A percentile compares a stretch with the other conserved stretches of the same genome.
phyloP scores from a whole-genome alignment of 805 yeast species.

The Myxozyma geophila region DNA sequence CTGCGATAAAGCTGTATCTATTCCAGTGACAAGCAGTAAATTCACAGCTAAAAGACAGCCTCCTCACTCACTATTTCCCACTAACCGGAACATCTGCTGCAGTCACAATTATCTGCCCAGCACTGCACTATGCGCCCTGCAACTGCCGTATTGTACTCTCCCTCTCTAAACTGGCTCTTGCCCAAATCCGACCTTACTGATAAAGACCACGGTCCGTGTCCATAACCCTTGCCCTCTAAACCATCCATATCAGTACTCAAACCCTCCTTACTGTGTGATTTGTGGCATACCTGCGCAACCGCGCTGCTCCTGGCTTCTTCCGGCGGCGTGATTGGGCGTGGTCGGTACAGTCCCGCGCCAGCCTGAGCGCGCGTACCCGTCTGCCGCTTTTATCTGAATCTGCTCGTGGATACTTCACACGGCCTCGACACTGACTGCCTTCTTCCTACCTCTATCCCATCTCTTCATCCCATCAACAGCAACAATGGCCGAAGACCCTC shows the following conservation, averaged over 20 bases:
- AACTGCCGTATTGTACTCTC: not conserved
- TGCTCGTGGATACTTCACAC: constrained; percentile 9
- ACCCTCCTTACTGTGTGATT: not conserved
- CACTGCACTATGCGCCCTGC: not conserved
- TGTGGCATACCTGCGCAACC: not conserved
- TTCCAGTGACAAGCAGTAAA: too few species aligned
- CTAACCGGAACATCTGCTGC: not conserved
- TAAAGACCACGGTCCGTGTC: constrained; percentile 16
- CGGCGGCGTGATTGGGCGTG: constrained; percentile 27
- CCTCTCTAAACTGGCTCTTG: not conserved
- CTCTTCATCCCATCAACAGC: not conserved
- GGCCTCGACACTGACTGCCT: constrained; percentile 13
- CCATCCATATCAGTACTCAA: not conserved
- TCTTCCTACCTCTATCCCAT: not conserved
- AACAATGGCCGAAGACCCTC: constrained; percentile 37
- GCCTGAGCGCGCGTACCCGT: constrained; percentile 1
- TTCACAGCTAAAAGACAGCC: too few species aligned
- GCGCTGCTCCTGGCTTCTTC: not conserved
- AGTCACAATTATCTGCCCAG: too few species aligned
- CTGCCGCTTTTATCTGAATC: constrained; percentile 18
- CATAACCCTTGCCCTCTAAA: constrained; percentile 2
- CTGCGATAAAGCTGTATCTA: too few species aligned
- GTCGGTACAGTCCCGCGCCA: constrained; percentile 8
- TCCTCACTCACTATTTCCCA: too few species aligned
- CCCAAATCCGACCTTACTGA: not conserved